Conservation (phyloP, 441 rosid species). For the Erodium trifolium region DNA sequence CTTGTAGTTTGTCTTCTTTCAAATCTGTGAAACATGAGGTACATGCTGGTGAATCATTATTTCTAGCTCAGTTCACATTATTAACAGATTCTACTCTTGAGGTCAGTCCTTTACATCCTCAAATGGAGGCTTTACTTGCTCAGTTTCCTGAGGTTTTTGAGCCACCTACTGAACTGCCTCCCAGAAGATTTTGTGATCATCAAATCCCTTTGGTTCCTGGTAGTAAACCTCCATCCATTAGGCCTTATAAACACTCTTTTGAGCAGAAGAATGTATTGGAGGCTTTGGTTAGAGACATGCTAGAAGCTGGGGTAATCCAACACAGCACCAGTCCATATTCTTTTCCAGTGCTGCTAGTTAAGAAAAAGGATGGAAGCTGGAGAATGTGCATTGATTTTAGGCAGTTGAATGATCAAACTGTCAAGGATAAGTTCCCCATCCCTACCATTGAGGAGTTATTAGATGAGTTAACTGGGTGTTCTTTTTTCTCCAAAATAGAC, state of each 20-base stretch:
- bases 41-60: no score
- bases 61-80: no score
- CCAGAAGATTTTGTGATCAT: not conserved
- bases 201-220: not conserved
- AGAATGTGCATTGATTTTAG: constrained; percentile 1
- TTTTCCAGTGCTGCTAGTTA: constrained; percentile 8
- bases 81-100: no score
- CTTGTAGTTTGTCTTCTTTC: no score
- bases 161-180: not conserved
- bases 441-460: not conserved
- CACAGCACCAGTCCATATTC: constrained; percentile 11
- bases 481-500: not conserved
- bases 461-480: no score
- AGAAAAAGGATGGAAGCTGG: constrained; percentile 20
- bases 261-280: not conserved
- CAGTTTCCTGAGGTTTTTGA: not conserved
- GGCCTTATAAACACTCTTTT: not conserved
- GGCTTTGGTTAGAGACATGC: not conserved
- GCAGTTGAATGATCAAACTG: not conserved
- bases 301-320: not conserved
- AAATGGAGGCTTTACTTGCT: no score
- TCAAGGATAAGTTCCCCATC: constrained; percentile 8
- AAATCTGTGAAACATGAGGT: no score
- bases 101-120: no score
- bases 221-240: not conserved